Evolutionary conservation across 2,329 filamentous ascomycete species (phyloP).

Genomic region (Phialophora tarda): DNA sequence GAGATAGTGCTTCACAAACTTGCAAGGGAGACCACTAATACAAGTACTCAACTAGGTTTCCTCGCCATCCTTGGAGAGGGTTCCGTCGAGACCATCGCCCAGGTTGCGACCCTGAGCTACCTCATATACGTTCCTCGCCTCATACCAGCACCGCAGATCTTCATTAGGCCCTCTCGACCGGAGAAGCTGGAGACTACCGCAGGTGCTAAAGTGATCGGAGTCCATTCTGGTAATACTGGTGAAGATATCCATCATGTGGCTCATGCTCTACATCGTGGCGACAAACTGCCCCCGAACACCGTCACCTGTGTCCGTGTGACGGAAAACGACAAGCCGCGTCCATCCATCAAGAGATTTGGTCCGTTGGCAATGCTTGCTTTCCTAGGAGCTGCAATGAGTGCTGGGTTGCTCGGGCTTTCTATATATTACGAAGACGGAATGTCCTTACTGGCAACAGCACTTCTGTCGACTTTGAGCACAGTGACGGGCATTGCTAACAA

Average conservation of each 20-base stretch:
- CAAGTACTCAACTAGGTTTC: constrained; percentile 43
- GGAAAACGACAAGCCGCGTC: constrained; percentile 42
- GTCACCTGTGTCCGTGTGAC: constrained; percentile 50
- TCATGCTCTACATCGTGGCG: constrained; percentile 46
- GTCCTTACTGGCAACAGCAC: constrained; percentile 55
- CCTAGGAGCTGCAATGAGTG: constrained; percentile 53
- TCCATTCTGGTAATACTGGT: constrained; percentile 55
- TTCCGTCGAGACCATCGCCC: constrained; percentile 57
- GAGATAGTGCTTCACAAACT: constrained; percentile 6
- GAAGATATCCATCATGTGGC: constrained; percentile 57
- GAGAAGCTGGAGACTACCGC: constrained; percentile 48
- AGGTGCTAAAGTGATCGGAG: constrained; percentile 51
- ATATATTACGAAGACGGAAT: constrained; percentile 55
- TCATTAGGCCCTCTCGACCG: constrained; percentile 54
- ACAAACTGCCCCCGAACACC: constrained; percentile 46
- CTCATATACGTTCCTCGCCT: constrained; percentile 58
- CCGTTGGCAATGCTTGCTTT: constrained; percentile 54
- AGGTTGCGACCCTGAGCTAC: constrained; percentile 56
- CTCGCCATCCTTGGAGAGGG: constrained; percentile 61
- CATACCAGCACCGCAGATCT: constrained; percentile 57
- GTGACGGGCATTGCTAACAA: constrained; percentile 58
- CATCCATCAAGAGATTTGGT: constrained; percentile 54
- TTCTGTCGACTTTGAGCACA: constrained; percentile 56
- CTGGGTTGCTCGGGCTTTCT: constrained; percentile 52
- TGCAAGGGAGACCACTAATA: constrained; percentile 12